Base-by-base conservation (phyloP, 345 rosid genomes). In the Eucalyptus grandis region DNA sequence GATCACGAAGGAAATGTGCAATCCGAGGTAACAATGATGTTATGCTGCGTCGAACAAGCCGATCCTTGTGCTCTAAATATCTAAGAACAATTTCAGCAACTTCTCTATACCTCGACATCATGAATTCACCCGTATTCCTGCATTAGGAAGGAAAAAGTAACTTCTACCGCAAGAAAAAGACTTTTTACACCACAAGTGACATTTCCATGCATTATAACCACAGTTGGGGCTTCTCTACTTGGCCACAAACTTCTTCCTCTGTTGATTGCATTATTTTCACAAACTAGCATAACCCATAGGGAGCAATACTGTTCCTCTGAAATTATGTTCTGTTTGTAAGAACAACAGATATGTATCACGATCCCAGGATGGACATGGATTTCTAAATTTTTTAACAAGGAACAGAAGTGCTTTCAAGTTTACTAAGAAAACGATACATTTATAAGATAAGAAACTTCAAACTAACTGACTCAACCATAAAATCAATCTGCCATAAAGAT, bases 41-140 rank as follows among this genome's bases (percentile, higher is more conserved):
- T 94, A 98, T 98, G 95, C 99, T 97, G 88, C 97, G 98, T 90
- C 99, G 99, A 93, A 97, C 99, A 92, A 98, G 99, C 90, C 97
- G 97, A 94, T 98, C 99, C 90, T 95, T 95, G 91, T 97, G 96
- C 91, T 96, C 98, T 69, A 96, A 94, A 93, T 97, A 98, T 94
- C 96, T 96, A 88, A 98, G 95, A 90, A 98, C 99, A 92, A 98
- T 97, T 37, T 98, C 99, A 34, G 99, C 99, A 86, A 98, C 99
- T 95, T 98, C 99, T 92, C 97, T 94, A 90, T 98, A 96, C 93
- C 99, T 95, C 82, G 99, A 97, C 99, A 97, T 98, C 99, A 98
- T 98, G 92, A 98, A 98, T 91, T 98, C 99, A 46, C 99, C 99
- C 3, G 99, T 97, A 92, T 98, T 98, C 94, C 99, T 98, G 98